Conservation (phyloP, 768 basidiomycete genomes). For the Termitomyces heimii region DNA sequence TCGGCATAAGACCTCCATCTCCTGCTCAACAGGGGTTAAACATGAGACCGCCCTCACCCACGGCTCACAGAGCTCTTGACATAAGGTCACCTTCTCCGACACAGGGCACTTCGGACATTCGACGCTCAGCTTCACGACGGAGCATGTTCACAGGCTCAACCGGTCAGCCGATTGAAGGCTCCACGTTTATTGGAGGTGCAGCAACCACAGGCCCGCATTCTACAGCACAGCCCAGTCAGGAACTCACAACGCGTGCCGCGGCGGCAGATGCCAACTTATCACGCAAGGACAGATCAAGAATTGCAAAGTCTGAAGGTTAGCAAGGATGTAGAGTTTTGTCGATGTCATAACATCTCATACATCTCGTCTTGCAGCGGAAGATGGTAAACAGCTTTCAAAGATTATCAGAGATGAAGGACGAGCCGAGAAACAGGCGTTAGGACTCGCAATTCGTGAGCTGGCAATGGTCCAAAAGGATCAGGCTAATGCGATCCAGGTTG, state of each 20-base stretch:
- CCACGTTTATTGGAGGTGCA: slow-evolving; percentile 49
- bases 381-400: slow-evolving; percentile 57
- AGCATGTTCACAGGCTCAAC: slow-evolving; percentile 29
- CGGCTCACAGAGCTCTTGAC: background rate
- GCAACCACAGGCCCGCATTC: slow-evolving; percentile 45
- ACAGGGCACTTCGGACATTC: background rate
- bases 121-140: slow-evolving; percentile 18
- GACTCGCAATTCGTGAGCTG: slow-evolving; percentile 58
- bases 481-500: slow-evolving; percentile 55
- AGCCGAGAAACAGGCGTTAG: slow-evolving; percentile 58
- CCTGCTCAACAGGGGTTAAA: background rate
- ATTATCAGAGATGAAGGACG: slow-evolving; percentile 68
- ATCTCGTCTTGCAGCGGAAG: slow-evolving; percentile 34
- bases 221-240: slow-evolving; percentile 33
- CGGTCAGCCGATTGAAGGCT: slow-evolving; percentile 25
- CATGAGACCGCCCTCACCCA: slow-evolving; percentile 1
- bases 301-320: slow-evolving; percentile 52
- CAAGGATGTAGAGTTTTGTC: background rate
- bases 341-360: background rate
- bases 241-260: slow-evolving; percentile 32
- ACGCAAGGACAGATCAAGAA: slow-evolving; percentile 44
- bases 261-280: slow-evolving; percentile 44
- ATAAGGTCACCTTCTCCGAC: background rate
- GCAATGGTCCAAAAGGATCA: slow-evolving; percentile 66
- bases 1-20: background rate